These are phyloP conservation scores for Ogataea neopini DNA, from an alignment of 805 yeast genomes.

Conservation along the genomic window DNA sequence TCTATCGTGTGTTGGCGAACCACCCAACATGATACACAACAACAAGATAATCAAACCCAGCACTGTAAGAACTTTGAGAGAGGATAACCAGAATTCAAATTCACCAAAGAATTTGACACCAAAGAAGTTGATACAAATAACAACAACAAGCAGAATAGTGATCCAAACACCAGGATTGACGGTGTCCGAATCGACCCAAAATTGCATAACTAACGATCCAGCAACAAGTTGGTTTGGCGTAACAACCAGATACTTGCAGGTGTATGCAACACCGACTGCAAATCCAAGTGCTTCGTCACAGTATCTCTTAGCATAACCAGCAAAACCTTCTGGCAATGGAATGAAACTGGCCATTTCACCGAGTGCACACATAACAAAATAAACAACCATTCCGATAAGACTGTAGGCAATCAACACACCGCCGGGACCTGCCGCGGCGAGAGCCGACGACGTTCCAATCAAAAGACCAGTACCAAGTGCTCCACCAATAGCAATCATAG, in stretches of 20 bases:
- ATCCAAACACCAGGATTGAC: conserved; percentile 59
- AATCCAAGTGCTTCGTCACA: conserved; percentile 56
- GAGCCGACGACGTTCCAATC: conserved; percentile 73
- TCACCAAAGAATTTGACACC: conserved; percentile 54
- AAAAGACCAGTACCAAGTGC: conserved; percentile 80
- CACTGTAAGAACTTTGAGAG: conserved; percentile 64
- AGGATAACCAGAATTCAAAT: conserved; percentile 57
- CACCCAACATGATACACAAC: conserved; percentile 71
- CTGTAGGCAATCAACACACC: conserved; percentile 63
- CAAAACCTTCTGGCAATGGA: conserved; percentile 56
- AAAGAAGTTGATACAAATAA: conserved; percentile 42
- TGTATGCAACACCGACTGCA: conserved; percentile 56
- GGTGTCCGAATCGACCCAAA: conserved; percentile 48
- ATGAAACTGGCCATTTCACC: conserved; percentile 59
- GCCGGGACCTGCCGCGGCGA: conserved; percentile 71
- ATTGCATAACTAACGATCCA: conserved; percentile 53
- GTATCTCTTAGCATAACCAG: conserved; percentile 54
- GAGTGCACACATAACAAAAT: conserved; percentile 57
- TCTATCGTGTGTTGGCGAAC: conserved; percentile 74
- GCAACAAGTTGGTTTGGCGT: conserved; percentile 62
- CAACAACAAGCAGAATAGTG: conserved; percentile 43
- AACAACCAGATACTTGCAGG: conserved; percentile 52
- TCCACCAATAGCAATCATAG: conserved; percentile 77
- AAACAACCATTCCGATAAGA: conserved; percentile 70
- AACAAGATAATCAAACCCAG: conserved; percentile 65